Conservation (phyloP, 805 yeast species). For the Saturnispora quitensis region DNA sequence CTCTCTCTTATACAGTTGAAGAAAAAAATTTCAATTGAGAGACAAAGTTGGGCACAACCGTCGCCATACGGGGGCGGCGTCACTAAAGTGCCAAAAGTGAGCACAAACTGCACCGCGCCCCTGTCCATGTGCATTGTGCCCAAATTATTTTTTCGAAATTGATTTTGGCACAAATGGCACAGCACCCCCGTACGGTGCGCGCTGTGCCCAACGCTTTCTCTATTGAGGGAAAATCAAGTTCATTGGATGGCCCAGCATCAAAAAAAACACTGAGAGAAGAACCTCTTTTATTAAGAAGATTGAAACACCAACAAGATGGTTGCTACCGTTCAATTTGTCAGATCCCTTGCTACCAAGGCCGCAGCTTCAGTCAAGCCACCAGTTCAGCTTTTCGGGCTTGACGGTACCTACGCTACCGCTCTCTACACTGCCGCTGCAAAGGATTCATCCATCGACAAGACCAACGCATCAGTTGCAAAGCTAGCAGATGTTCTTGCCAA, state of each 20-base stretch:
- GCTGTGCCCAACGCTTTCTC: background rate
- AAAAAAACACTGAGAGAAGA: background rate
- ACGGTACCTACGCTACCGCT: slow-evolving; percentile 96
- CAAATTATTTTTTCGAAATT: background rate
- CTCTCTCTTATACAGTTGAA: background rate
- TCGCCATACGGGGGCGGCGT: no score
- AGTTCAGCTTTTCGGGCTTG: slow-evolving; percentile 87
- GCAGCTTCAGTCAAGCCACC: slow-evolving; percentile 57
- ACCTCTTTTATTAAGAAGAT: background rate
- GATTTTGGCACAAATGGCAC: background rate
- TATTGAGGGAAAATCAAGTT: background rate
- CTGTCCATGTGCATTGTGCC: background rate
- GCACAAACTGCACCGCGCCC: background rate
- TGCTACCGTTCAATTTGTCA: slow-evolving; percentile 55
- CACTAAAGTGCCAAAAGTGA: background rate
- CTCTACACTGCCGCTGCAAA: slow-evolving; percentile 86
- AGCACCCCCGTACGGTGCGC: background rate
- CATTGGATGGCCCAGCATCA: background rate
- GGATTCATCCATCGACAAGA: slow-evolving; percentile 59
- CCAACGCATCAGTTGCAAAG: slow-evolving; percentile 56
- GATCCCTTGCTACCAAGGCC: slow-evolving; percentile 64
- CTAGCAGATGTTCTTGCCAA: slow-evolving; percentile 45
- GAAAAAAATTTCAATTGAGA: background rate
- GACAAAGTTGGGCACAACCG: background rate
- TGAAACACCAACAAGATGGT: slow-evolving; percentile 26